Conservation (phyloP, 2,329 filamentous ascomycete genomes). For the Cladosporium austrohemisphaericum region DNA sequence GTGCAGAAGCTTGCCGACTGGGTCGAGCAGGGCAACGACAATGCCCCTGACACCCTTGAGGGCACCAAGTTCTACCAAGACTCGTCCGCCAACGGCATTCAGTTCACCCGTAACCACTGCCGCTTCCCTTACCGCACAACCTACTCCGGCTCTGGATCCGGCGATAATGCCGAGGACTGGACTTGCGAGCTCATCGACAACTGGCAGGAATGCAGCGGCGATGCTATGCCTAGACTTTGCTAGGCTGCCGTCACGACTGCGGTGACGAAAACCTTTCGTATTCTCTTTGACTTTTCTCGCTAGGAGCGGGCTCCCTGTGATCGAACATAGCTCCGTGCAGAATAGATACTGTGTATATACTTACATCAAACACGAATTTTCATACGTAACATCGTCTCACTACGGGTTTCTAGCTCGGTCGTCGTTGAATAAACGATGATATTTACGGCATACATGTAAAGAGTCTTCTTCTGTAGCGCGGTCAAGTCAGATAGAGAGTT, state of each 20-base stretch:
- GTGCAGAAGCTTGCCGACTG: slow-evolving; percentile 43
- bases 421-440: too few species aligned
- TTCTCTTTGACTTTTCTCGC: background rate
- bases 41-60: slow-evolving; percentile 31
- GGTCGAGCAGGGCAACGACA: slow-evolving; percentile 31
- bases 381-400: too few species aligned
- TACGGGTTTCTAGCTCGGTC: too few species aligned
- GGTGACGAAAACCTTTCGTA: background rate
- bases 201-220: slow-evolving; percentile 26
- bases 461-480: too few species aligned
- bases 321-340: too few species aligned
- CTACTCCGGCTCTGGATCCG: slow-evolving; percentile 30
- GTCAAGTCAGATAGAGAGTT: too few species aligned
- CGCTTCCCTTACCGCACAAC: slow-evolving; percentile 31
- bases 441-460: too few species aligned
- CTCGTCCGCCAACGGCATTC: slow-evolving; percentile 36
- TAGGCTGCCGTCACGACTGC: background rate
- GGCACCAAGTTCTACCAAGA: slow-evolving; percentile 47
- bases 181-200: slow-evolving; percentile 31
- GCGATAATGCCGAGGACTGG: slow-evolving; percentile 36
- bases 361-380: too few species aligned
- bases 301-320: background rate
- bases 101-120: slow-evolving; percentile 47
- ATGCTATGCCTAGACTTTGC: background rate
- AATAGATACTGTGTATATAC: too few species aligned